Evolutionary conservation across 108 stramenopile genomes (phyloP), one percentile per base, ranked within the genome.

Genomic region (Fragilaria crotonensis): DNA sequence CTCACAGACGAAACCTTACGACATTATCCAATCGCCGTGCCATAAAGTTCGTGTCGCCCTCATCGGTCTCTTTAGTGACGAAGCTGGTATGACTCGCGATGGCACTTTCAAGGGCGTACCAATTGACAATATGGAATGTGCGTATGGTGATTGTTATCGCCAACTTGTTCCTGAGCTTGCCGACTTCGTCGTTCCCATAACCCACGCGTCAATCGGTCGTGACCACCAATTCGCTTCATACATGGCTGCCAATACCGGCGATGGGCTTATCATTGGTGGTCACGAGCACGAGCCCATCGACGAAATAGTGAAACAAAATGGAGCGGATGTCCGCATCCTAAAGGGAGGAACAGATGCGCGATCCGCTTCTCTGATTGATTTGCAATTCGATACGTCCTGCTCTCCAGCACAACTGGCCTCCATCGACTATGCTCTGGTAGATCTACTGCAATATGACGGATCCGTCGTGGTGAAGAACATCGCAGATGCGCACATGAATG

Each of bases 281-380:
- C 89, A 90, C 51, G 89, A 90, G 47, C 89, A 90, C 50, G 55
- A 64, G 19, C 72, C 68, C 27, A 76, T 78, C 50, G 71, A 85
- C 30, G 71, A 83, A 53, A 26, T 62, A 11, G 75, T 89, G 11
- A 20, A 44, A 45, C 28, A 52, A 28, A 2, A 45, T 5, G 18
- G 36, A 4, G 22, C 20, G 18, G 14, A 17, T 30, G 33, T 84
- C 33, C 68, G 71, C 19, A 83, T 88, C 23, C 49, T 89, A 31
- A 92, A 92, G 51, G 64, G 79, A 27, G 87, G 87, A 11, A 59
- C 62, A 58, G 79, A 92, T 63, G 80, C 81, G 0, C 59, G 74
- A 33, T 56, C 57, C 30, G 81, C 73, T n/a, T 72, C 72, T 17
- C 36, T 88, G 25, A 58, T 88, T 60, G 90, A 92, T 71, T 45